Base-by-base conservation (phyloP, 2,329 filamentous ascomycete genomes). In the Cytospora schulzeri region DNA sequence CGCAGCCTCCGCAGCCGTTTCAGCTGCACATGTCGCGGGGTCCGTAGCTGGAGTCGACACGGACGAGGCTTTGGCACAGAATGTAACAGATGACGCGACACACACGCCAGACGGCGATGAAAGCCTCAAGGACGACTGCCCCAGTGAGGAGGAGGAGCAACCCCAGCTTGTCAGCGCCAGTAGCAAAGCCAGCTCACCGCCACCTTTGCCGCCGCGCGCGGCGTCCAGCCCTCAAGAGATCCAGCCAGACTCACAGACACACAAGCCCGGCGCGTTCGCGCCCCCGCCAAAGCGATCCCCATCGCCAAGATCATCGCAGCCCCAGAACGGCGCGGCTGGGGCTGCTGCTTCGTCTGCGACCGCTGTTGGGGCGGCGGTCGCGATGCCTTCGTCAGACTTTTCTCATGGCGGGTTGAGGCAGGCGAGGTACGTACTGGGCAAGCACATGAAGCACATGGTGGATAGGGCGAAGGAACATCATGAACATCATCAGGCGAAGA, bases 401-500 rank as follows among this genome's bases (percentile, higher is more conserved):
- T 51, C 59, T 14, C 52, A 56, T 28, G 65, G 65, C 5, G 58
- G 62, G 26, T 15, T 66, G 24, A 29, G 59, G 14, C 65, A 65
- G n/a, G 65, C 65, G 24, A 60, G 65, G n/a, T 65, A 62, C 58
- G 62, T 62, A 14, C 28, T 66, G 31, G 65, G 63, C 38, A 57
- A 65, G 48, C 57, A 62, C 9, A n/a, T 64, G 29, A 57, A 62
- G 29, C 55, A 66, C 17, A 38, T 66, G 9, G 58, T 65, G 14
- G 62, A 65, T 29, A 65, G 29, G 62, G 65, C 65, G 15, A 66
- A 65, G 58, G 65, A 66, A 54, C 62, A 66, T 31, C 65, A 66
- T 9, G 65, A 66, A 26, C 62, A 63, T 50, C 55, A 63, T 7
- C 45, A 26, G 11, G 58, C 56, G 9, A 56, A 50, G 51, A 64